Base-by-base conservation (phyloP, 2,329 filamentous ascomycete species). In the Hymenoscyphus fructigenus region DNA sequence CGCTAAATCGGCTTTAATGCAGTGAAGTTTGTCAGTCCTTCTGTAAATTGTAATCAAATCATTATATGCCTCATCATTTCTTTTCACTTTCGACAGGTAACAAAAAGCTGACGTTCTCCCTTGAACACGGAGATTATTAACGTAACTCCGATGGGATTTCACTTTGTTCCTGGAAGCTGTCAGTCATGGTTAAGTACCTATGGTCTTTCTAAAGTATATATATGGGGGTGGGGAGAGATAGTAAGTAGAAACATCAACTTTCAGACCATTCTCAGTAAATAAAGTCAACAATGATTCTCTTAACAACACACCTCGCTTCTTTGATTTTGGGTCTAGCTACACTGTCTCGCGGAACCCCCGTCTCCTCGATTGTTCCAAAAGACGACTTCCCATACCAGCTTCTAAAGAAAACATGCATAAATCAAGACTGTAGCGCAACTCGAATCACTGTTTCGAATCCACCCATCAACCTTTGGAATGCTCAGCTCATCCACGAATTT, bases 381-480 rank as follows among this genome's bases (percentile, higher is more conserved):
- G 26, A 55, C 20, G 14, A 12, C 17, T 47, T 50, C 15, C 41
- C 41, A 29, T 60, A 29, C 28, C 38, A 47, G 14, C 7, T 60
- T 26, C 59, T 60, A 0, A 47, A 60, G 17, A 53, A 60, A 17
- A 44, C 59, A 15, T 60, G 26, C 15, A 60, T 60, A 23, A 53
- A 60, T 9, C 36, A n/a, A 34, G 38, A 47, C n/a, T 60, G 59
- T 26, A 60, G 10, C 36, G 59, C 59, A 2, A 47, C 26, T 4
- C 38, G 41, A n/a, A 47, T 60, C 7, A 60, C 38, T 2, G 26
- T 60, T 14, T 60, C 59, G n/a, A 60, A 60, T 28, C 41, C 59
- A 29, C 59, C 41, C 3, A 60, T 60, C 7, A 60, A 60, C 17
- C 59, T 53, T 6, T 47, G 36, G 36, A 34, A 47, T 34, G 20